Percentiles rank a stretch among this genome's conserved stretches.
phyloP scores from a whole-genome alignment of 345 rosid genomes.

The Theobroma cacao region DNA sequence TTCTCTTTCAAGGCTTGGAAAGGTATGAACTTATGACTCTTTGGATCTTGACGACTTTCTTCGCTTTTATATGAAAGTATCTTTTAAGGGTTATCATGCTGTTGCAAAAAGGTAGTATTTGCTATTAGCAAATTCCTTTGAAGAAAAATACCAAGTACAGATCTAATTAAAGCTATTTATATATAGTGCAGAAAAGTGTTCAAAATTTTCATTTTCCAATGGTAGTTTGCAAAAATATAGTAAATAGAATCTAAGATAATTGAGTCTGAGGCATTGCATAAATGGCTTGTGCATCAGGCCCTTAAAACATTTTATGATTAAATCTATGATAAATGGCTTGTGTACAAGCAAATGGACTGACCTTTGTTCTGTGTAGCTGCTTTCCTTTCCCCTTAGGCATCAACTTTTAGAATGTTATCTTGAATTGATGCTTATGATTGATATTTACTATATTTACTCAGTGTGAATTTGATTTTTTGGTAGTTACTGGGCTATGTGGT shows the following conservation, averaged over 20 bases:
- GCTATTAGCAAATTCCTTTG: background rate
- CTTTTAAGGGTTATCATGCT: background rate
- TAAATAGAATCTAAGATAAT: background rate
- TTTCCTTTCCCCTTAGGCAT: background rate
- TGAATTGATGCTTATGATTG: background rate
- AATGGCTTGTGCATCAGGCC: too few species aligned
- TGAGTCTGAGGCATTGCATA: background rate
- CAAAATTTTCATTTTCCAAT: background rate
- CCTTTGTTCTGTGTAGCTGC: background rate
- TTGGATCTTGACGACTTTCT: conserved; percentile 19
- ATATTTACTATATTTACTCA: background rate
- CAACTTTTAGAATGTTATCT: background rate
- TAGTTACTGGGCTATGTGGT: background rate
- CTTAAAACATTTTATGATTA: too few species aligned
- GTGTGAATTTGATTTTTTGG: background rate
- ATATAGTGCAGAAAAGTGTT: background rate
- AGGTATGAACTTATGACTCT: conserved; percentile 44
- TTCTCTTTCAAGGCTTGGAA: conserved; percentile 84
- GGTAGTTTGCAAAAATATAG: background rate
- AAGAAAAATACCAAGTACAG: background rate
- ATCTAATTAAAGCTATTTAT: background rate
- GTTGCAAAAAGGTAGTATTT: background rate
- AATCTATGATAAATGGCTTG: too few species aligned
- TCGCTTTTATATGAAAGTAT: background rate
- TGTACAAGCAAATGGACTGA: too few species aligned